A percentile compares a stretch with the other conserved stretches of the same genome.
phyloP scores from a whole-genome alignment of 768 basidiomycete genomes.

The Megacollybia marginata region DNA sequence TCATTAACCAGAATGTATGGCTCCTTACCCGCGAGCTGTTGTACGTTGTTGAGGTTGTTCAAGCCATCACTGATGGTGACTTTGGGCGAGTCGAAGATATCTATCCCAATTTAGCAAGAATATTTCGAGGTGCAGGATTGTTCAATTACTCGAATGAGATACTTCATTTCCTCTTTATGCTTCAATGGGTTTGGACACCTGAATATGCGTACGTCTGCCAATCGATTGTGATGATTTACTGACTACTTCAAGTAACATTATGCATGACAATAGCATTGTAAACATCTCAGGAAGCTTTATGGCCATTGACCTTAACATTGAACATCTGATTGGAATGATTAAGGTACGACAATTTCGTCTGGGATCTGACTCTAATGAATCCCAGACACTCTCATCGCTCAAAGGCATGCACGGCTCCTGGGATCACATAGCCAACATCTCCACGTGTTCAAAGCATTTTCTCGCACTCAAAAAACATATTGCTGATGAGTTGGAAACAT shows the following conservation, averaged over 20 bases:
- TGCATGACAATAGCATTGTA: constrained; percentile 27
- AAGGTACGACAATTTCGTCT: constrained; percentile 26
- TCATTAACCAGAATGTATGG: constrained; percentile 13
- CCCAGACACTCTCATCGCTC: constrained; percentile 9
- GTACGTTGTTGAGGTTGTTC: constrained; percentile 18
- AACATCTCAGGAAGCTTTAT: constrained; percentile 25
- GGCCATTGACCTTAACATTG: constrained; percentile 28
- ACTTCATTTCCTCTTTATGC: constrained; percentile 9
- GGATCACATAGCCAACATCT: constrained; percentile 24
- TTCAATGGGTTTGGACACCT: constrained; percentile 27
- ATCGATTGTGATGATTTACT: neutral
- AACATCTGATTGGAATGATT: constrained; percentile 26
- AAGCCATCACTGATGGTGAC: constrained; percentile 21
- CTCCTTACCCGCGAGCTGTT: constrained; percentile 23
- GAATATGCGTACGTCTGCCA: constrained; percentile 23
- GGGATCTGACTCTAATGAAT: no score
- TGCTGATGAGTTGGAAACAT: constrained; percentile 7
- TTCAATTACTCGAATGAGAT: constrained; percentile 26
- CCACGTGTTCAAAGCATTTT: constrained; percentile 17
- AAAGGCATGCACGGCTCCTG: constrained; percentile 26
- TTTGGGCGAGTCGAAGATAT: constrained; percentile 25
- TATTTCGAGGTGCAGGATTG: constrained; percentile 23
- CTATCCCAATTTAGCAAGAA: constrained; percentile 15
- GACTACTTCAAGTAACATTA: constrained; percentile 21
- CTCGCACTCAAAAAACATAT: constrained; percentile 23